Conservation (phyloP, 2,329 filamentous ascomycete genomes). For the Helotiales sp. region DNA sequence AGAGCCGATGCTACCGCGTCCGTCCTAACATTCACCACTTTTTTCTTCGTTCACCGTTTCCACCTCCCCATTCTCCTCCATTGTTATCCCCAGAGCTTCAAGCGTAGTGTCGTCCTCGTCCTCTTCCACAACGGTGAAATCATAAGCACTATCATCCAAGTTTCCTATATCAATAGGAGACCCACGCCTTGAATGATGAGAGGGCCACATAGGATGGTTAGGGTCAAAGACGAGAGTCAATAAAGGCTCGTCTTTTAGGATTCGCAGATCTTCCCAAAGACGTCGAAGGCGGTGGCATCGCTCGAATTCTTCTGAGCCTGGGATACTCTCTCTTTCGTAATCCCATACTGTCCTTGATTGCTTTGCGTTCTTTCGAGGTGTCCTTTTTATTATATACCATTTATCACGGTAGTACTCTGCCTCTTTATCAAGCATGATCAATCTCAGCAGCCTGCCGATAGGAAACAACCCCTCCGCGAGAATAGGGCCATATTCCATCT, state of each 20-base stretch:
- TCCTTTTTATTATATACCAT: neutral
- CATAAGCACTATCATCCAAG: too few species aligned
- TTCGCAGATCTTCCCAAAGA: neutral
- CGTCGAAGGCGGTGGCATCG: neutral
- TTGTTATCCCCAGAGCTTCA: neutral
- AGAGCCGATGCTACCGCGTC: neutral
- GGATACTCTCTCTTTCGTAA: neutral
- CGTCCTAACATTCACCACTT: neutral
- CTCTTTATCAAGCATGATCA: constrained; percentile 13
- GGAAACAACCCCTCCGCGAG: constrained; percentile 26
- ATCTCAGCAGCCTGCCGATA: constrained; percentile 21
- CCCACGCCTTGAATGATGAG: too few species aligned
- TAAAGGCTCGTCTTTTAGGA: neutral
- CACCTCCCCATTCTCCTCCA: neutral
- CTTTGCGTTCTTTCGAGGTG: neutral
- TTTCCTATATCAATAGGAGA: too few species aligned
- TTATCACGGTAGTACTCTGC: constrained; percentile 9
- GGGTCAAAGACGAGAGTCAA: neutral
- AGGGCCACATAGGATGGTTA: neutral
- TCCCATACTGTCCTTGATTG: neutral
- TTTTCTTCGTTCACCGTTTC: too few species aligned
- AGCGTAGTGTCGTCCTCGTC: too few species aligned
- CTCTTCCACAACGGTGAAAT: too few species aligned
- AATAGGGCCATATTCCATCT: constrained; percentile 19
- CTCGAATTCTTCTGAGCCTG: neutral